Conservation (phyloP, 176 grass and related monocot species). For the Paspalum notatum region DNA sequence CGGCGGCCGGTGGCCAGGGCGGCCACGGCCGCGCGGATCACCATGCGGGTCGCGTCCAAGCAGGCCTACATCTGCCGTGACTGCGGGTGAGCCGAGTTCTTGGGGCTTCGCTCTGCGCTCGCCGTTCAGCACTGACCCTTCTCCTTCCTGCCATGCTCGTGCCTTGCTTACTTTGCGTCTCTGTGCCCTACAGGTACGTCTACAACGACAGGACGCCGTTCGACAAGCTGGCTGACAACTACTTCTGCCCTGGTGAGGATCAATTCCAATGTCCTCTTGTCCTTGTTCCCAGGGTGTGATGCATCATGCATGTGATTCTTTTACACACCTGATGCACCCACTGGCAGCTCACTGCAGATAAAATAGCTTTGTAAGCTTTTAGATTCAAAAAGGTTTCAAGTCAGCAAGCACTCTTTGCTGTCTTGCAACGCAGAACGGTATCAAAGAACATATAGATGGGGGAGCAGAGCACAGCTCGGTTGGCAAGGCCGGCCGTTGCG, state of each 20-base stretch:
- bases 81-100: conserved; percentile 66
- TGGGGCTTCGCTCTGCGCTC: too few species aligned
- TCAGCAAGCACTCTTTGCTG: too few species aligned
- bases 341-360: too few species aligned
- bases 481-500: too few species aligned
- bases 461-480: too few species aligned
- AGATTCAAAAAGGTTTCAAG: too few species aligned
- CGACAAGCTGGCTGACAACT: conserved; percentile 80
- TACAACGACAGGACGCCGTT: conserved; percentile 93
- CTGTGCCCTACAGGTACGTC: conserved; percentile 61
- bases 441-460: too few species aligned
- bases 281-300: too few species aligned
- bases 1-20: conserved; percentile 20
- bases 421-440: too few species aligned
- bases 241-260: conserved; percentile 88
- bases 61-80: conserved; percentile 93
- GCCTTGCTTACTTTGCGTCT: not conserved
- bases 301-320: too few species aligned
- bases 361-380: not conserved
- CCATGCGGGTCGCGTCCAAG: conserved; percentile 72
- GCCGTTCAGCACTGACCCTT: too few species aligned
- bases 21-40: conserved; percentile 52
- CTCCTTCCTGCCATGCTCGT: not conserved
- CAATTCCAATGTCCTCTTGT: not conserved
- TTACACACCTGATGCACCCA: too few species aligned